Evolutionary conservation across 257 asterid species (phyloP).

Genomic region (Solanum pinnatisectum): DNA sequence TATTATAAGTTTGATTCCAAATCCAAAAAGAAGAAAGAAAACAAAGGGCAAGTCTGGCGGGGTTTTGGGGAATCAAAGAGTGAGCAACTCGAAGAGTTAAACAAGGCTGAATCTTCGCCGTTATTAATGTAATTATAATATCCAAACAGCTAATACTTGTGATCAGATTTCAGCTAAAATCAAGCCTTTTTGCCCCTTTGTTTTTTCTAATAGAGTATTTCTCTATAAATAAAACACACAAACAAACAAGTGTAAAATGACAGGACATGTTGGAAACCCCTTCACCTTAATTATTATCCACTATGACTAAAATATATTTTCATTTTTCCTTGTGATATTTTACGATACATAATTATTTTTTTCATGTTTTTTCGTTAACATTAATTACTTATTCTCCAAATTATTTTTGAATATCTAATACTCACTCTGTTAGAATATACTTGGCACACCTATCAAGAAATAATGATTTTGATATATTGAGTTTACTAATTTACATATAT

Average conservation of each 20-base stretch:
- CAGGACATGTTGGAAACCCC: background rate
- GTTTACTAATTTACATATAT: too few species aligned
- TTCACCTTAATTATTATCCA: background rate
- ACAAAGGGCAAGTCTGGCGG: constrained; percentile 46
- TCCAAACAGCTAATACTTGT: constrained; percentile 4
- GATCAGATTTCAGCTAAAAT: constrained; percentile 37
- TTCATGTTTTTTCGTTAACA: background rate
- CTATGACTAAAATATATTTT: background rate
- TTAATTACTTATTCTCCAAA: background rate
- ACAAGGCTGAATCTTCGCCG: constrained; percentile 86
- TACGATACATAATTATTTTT: background rate
- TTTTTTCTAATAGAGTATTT: background rate
- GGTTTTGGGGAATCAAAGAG: constrained; percentile 31
- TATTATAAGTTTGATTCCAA: background rate
- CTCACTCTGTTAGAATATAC: background rate
- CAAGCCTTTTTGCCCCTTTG: constrained; percentile 10
- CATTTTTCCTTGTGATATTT: background rate
- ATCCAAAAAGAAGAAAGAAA: background rate
- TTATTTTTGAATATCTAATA: background rate
- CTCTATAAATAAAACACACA: background rate
- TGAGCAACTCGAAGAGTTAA: constrained; percentile 66
- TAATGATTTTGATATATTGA: too few species aligned
- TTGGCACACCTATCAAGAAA: background rate
- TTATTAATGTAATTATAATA: constrained; percentile 2
- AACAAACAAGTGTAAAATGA: background rate